These are phyloP conservation scores for Colletotrichum orbiculare DNA, from an alignment of 2,329 filamentous ascomycete genomes.

Conservation along the genomic window DNA sequence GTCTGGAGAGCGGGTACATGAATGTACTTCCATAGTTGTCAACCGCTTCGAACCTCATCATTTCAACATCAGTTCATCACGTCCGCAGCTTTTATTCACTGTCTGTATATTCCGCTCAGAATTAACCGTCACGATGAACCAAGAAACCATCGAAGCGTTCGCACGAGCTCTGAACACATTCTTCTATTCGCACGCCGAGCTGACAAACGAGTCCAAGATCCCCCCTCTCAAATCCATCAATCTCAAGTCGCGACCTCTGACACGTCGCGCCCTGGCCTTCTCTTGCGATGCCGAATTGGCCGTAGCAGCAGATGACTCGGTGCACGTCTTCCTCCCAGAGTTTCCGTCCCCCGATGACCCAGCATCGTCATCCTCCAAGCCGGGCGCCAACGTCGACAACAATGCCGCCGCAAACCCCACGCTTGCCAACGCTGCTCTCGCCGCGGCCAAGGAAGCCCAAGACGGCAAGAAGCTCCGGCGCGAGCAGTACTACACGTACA, in stretches of 20 bases:
- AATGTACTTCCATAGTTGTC: too few relatives aligned
- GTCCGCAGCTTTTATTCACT: too few relatives aligned
- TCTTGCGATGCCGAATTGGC: conserved; percentile 69
- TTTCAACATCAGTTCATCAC: too few relatives aligned
- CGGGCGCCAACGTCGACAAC: conserved; percentile 19
- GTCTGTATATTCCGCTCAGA: too few relatives aligned
- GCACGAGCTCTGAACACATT: background rate
- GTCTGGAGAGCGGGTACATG: too few relatives aligned
- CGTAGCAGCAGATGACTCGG: conserved; percentile 65
- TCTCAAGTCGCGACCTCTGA: conserved; percentile 56
- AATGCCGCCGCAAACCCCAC: conserved; percentile 40
- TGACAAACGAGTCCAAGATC: conserved; percentile 44
- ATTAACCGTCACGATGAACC: too few relatives aligned
- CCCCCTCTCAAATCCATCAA: conserved; percentile 60
- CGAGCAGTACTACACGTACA: conserved; percentile 47
- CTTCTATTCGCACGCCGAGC: background rate
- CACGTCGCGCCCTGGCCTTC: conserved; percentile 59
- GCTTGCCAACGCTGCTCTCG: conserved; percentile 39
- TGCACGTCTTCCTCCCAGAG: conserved; percentile 63
- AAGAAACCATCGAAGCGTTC: background rate
- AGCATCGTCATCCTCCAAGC: conserved; percentile 5
- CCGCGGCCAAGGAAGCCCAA: conserved; percentile 24
- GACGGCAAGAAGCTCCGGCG: conserved; percentile 31
- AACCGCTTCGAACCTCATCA: too few relatives aligned
- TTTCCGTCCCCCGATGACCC: conserved; percentile 44